phyloP scores from a whole-genome alignment of 2,329 filamentous ascomycete genomes.

The Gaeumannomyces sp. region DNA sequence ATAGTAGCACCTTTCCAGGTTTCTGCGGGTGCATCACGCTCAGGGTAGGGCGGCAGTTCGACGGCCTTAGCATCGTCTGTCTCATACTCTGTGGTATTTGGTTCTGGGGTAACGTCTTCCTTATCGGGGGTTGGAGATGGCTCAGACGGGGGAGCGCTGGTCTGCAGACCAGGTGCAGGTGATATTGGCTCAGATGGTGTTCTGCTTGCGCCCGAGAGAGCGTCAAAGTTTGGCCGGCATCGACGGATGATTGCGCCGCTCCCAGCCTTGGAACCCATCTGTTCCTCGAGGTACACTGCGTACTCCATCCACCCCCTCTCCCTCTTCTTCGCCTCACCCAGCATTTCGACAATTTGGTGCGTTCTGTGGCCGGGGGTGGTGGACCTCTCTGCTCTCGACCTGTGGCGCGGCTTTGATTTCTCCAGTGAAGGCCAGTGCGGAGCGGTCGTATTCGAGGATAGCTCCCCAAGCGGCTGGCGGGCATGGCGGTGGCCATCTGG shows the following conservation, averaged over 20 bases:
- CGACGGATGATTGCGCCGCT: background rate
- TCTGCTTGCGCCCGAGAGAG: too few relatives aligned
- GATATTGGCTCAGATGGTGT: background rate
- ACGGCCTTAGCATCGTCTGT: background rate
- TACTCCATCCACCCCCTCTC: conserved; percentile 5
- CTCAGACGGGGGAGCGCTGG: too few relatives aligned
- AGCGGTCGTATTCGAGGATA: background rate
- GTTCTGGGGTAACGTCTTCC: background rate
- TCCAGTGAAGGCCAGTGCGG: background rate
- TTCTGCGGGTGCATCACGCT: background rate
- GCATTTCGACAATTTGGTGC: background rate
- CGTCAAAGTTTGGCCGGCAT: background rate
- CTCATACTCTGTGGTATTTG: background rate
- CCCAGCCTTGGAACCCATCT: background rate
- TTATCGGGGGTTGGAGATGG: background rate
- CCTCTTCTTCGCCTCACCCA: background rate
- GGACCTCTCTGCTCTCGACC: background rate
- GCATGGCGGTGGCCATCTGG: background rate
- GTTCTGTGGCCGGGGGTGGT: background rate
- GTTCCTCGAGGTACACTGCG: conserved; percentile 13
- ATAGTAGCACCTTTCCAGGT: conserved; percentile 18
- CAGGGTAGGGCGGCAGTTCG: too few relatives aligned
- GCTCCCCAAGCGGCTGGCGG: background rate
- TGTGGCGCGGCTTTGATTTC: background rate
- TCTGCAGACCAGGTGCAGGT: background rate